Percentiles rank a stretch among this genome's conserved stretches.
Evolutionary conservation across 2,329 filamentous ascomycete genomes (phyloP).

Genomic region (Hypoxylon sp.): DNA sequence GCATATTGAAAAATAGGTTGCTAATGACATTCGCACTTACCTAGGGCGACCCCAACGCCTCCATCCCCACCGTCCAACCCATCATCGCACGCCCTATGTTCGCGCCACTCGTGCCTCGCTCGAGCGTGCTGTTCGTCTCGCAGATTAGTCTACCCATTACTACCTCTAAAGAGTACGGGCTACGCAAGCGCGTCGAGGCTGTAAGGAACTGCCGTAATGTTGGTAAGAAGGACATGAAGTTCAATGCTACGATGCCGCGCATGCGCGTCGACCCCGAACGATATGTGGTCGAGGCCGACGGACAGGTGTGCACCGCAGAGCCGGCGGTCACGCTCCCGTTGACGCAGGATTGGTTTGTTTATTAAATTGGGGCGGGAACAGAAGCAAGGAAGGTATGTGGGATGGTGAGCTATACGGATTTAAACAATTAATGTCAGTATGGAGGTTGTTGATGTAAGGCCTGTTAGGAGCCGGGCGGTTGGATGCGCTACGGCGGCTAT

Average conservation of each 20-base stretch:
- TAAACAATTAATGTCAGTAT: not conserved
- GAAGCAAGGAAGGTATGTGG: not conserved
- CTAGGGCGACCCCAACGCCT: constrained; percentile 83
- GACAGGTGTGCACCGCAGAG: constrained; percentile 78
- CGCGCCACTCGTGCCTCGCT: constrained; percentile 77
- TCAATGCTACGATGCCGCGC: constrained; percentile 84
- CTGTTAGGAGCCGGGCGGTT: not conserved
- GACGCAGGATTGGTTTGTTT: constrained; percentile 83
- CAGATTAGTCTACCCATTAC: constrained; percentile 71
- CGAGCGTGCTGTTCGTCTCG: constrained; percentile 88
- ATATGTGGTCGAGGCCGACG: constrained; percentile 90
- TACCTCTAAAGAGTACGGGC: constrained; percentile 76
- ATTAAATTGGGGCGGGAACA: constrained; percentile 60
- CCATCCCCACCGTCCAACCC: constrained; percentile 90
- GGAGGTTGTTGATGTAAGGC: not conserved
- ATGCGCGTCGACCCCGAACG: constrained; percentile 95
- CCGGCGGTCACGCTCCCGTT: constrained; percentile 80
- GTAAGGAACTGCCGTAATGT: constrained; percentile 82
- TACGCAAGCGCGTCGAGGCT: constrained; percentile 84
- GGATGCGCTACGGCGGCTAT: not conserved
- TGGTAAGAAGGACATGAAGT: constrained; percentile 90
- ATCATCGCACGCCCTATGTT: constrained; percentile 90
- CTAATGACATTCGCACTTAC: not conserved
- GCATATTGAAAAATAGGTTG: not conserved
- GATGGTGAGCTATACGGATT: constrained; percentile 2